These are phyloP conservation scores for Hypoxylon sp. DNA, from an alignment of 2,329 filamentous ascomycete species.

Conservation along the genomic window DNA sequence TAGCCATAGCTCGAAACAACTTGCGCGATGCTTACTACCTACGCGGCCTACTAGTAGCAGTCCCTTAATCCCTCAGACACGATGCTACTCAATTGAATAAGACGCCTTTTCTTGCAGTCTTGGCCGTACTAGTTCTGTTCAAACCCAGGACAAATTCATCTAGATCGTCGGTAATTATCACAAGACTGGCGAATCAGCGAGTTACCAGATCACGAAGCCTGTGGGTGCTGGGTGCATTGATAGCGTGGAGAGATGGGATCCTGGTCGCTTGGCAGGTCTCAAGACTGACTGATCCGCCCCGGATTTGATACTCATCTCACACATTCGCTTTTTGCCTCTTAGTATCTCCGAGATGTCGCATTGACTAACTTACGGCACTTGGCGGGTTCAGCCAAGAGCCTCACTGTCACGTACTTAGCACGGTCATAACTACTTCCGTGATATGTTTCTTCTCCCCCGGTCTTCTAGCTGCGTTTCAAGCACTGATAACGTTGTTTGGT, in stretches of 20 bases:
- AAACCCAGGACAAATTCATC: slow-evolving; percentile 17
- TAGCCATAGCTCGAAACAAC: slow-evolving; percentile 1
- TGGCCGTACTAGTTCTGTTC: slow-evolving; percentile 23
- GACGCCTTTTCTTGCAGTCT: slow-evolving; percentile 11
- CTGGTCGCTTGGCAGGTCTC: slow-evolving; percentile 50
- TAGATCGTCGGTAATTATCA: slow-evolving; percentile 21
- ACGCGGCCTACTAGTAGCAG: slow-evolving; percentile 1
- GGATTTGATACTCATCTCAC: slow-evolving; percentile 41
- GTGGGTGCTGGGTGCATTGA: slow-evolving; percentile 19
- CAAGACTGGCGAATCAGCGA: slow-evolving; percentile 11
- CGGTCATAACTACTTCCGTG: slow-evolving; percentile 26
- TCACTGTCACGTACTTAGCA: slow-evolving; percentile 34
- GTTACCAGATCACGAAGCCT: slow-evolving; percentile 18
- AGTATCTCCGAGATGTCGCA: slow-evolving; percentile 38
- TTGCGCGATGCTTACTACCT: background rate
- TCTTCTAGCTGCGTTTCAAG: slow-evolving; percentile 32
- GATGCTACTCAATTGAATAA: background rate
- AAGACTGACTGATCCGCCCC: slow-evolving; percentile 47
- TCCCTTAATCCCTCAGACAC: background rate
- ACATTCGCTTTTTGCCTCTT: slow-evolving; percentile 32
- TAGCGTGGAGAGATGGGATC: slow-evolving; percentile 22
- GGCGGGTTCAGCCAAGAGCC: slow-evolving; percentile 46
- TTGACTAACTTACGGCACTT: slow-evolving; percentile 45
- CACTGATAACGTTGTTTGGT: slow-evolving; percentile 27
- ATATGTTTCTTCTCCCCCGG: slow-evolving; percentile 26